Evolutionary conservation across 257 asterid genomes (phyloP).

Genomic region (Oldenlandia corymbosa): DNA sequence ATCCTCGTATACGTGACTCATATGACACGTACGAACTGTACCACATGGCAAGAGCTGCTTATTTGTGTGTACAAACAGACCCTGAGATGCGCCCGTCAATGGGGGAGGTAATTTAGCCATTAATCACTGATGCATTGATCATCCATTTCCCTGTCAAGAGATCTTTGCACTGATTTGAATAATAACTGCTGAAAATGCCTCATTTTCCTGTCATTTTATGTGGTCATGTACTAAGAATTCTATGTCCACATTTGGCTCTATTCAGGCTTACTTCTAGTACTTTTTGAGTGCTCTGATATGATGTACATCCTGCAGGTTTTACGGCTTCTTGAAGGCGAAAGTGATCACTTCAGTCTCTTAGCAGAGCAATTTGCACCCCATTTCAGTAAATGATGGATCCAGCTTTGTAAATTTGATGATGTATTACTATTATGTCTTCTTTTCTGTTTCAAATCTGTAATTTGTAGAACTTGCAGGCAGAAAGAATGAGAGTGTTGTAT

Average conservation of each 20-base stretch:
- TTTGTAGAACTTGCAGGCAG: too few relatives aligned
- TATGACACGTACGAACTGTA: slow-evolving; percentile 60
- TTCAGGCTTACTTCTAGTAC: too few relatives aligned
- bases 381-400: slow-evolving; percentile 27
- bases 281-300: neutral
- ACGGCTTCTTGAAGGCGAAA: slow-evolving; percentile 69
- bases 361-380: slow-evolving; percentile 63
- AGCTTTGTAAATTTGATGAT: neutral
- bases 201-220: too few relatives aligned
- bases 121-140: neutral
- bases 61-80: slow-evolving; percentile 55
- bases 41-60: slow-evolving; percentile 72
- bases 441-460: neutral
- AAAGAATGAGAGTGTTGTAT: too few relatives aligned
- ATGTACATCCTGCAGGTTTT: slow-evolving; percentile 43
- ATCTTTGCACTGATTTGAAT: neutral
- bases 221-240: neutral
- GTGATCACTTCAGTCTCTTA: slow-evolving; percentile 43
- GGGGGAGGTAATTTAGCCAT: slow-evolving; percentile 52
- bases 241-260: too few relatives aligned
- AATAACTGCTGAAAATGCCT: too few relatives aligned
- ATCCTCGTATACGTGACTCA: slow-evolving; percentile 56
- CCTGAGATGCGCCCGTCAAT: slow-evolving; percentile 73
- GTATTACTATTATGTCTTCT: too few relatives aligned
- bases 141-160: neutral